phyloP scores from a whole-genome alignment of 2,329 filamentous ascomycete genomes.

The Septoria linicola region DNA sequence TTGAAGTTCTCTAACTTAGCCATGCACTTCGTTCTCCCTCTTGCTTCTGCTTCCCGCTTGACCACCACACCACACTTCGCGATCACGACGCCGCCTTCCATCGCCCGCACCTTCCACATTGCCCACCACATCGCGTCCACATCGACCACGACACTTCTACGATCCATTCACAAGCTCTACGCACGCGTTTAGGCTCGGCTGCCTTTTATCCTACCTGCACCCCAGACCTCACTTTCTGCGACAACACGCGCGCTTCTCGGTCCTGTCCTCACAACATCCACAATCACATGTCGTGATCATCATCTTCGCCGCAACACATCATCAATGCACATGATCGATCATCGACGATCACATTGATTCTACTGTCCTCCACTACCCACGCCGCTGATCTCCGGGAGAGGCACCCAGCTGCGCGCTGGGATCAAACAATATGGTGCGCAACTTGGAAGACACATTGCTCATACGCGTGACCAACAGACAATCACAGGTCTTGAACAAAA shows the following conservation, averaged over 20 bases:
- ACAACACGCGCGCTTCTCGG: slow-evolving; percentile 14
- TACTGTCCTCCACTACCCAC: slow-evolving; percentile 38
- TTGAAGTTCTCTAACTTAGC: not conserved
- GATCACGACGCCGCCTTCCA: slow-evolving; percentile 12
- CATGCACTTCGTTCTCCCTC: slow-evolving; percentile 9
- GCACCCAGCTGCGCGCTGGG: slow-evolving; percentile 29
- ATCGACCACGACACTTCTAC: not conserved
- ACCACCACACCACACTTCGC: slow-evolving; percentile 60
- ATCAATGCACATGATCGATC: slow-evolving; percentile 1
- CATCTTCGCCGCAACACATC: not conserved
- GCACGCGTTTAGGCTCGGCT: slow-evolving; percentile 9
- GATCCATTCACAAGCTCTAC: not conserved
- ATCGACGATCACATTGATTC: slow-evolving; percentile 49
- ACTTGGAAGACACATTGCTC: not conserved
- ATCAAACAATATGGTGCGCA: slow-evolving; percentile 28
- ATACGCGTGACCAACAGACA: slow-evolving; percentile 25
- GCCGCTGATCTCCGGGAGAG: slow-evolving; percentile 12
- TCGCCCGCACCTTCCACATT: not conserved
- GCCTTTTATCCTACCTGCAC: slow-evolving; percentile 8
- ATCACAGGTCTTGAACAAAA: slow-evolving; percentile 84
- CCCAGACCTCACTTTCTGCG: slow-evolving; percentile 9
- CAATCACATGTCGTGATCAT: slow-evolving; percentile 13
- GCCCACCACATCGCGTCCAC: not conserved
- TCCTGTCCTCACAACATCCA: not conserved
- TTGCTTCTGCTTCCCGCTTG: not conserved